Evolutionary conservation across 1,284 basidiomycete genomes (phyloP), one percentile per base, ranked within the genome.

Genomic region (Trichosporon faecale): DNA sequence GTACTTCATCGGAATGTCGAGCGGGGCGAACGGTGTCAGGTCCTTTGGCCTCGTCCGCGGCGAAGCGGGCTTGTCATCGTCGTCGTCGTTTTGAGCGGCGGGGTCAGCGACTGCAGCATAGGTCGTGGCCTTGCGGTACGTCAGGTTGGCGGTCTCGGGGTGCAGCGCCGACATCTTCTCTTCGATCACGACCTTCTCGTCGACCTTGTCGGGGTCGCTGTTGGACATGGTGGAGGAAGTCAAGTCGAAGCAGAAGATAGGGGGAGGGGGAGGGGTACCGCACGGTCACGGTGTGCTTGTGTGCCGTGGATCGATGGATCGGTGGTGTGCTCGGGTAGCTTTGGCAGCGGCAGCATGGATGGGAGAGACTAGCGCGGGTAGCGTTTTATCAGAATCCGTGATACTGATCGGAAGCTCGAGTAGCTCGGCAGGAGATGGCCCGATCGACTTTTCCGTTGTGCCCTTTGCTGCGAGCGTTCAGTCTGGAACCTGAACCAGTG

Each of bases 1-100:
- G 66, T 70, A 70, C 63, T 68, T 70, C n/a, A 61, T 31, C 1
- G 71, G 71, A 16, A 65, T 72, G 44, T 72, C 71, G 8, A 61
- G 29, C 6, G 18, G 57, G 4, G 18, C 29, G 14, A 61, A 61
- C 57, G 57, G 57, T 18, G 57, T 61, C 16, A 61, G 31, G 27
- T 61, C 57, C 57, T 61, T 61, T 9, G 52, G 11, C 5, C 25
- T 9, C 27, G 4, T 6, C 14, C 16, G 29, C 18, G 18, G 18
- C 27, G 57, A 18, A 29, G 55, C 55, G 27, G 27, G 55, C 21
- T 31, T 31, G 55, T n/a, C 27, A 23, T 60, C 55, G 18, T 27
- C 55, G 29, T 60, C 29, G 7, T 61, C 57, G 2, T n/a, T 18
- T 3, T 27, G 55, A 27, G 14, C 55, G 3, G 12, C 27, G 16